Percentiles rank a stretch among this genome's conserved stretches.
Conservation (phyloP, 2,329 filamentous ascomycete genomes). For the Botrytis elliptica region DNA sequence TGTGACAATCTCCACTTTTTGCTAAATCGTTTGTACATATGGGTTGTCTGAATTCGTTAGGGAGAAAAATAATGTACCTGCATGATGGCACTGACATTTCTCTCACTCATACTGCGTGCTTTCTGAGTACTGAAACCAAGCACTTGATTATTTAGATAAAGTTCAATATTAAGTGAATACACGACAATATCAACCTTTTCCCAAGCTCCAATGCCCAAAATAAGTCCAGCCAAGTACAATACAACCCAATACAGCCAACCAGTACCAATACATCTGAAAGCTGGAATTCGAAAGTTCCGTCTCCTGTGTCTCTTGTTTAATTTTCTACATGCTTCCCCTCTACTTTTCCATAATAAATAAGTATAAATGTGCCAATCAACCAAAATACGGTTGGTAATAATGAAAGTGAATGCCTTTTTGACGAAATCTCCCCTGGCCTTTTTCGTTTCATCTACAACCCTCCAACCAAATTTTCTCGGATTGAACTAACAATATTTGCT, state of each 20-base stretch:
- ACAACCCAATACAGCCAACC: neutral
- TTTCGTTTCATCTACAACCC: constrained; percentile 9
- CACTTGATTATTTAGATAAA: constrained; percentile 7
- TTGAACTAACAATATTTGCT: neutral
- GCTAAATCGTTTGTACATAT: neutral
- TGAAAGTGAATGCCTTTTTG: constrained; percentile 4
- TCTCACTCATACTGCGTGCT: neutral
- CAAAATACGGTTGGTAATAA: neutral
- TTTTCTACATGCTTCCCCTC: neutral
- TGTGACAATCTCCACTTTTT: neutral
- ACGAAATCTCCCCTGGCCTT: neutral
- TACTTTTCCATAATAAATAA: neutral
- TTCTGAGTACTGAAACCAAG: neutral
- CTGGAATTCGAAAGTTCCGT: neutral
- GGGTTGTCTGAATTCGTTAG: neutral
- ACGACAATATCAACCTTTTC: neutral
- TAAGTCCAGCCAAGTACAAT: constrained; percentile 3
- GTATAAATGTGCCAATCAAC: constrained; percentile 12
- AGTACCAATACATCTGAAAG: constrained; percentile 7
- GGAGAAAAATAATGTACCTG: neutral
- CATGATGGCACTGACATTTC: neutral
- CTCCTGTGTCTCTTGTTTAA: neutral
- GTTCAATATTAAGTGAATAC: neutral
- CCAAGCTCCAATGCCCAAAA: neutral
- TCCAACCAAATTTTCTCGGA: neutral